Base-by-base conservation (phyloP, 2,329 filamentous ascomycete genomes). In the Akanthomyces lecanii region DNA sequence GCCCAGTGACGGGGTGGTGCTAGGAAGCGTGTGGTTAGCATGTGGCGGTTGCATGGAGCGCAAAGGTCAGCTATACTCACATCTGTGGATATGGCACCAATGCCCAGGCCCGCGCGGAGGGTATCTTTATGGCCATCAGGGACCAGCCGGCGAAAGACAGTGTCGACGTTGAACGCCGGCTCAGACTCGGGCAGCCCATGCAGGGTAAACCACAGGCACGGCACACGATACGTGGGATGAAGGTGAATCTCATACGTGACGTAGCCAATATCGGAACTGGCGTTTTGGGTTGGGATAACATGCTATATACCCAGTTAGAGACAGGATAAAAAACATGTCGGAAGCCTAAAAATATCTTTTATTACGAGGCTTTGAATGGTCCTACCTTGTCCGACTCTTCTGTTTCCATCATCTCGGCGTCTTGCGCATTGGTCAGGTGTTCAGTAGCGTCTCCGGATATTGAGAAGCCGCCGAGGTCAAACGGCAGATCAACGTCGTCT, bases 1-100 rank as follows among this genome's bases (percentile, higher is more conserved):
- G 76, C 60, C 89, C 89, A 63, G 87, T 91, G 64, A 90, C 76
- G 59, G 95, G 94, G 81, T 98, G 92, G 75, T 96, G 88, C 86
- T 94, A 76, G 73, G 7, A 16, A 12, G 23, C 40, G 42, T 28
- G 16, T 56, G 5, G 50, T 62, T 21, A 62, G 63, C 48, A n/a
- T 23, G 23, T 30, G 10, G 10, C 38, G 42, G 42, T 30, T 61
- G 36, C 21, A 47, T 47, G 45, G 59, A 64, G 56, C 48, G 65
- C 56, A 16, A n/a, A 18, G 18, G 6, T 16, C 38, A 14, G 5
- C 21, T 67, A 71, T 61, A 87, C 89, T 79, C 79, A 92, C 90
- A 71, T 89, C 89, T 72, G 87, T 85, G 68, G 89, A 92, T 71
- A 94, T 89, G 66, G 88, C 89, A 51, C 90, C 89, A 68, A 91